Percentiles rank a stretch among this genome's conserved stretches.
These are phyloP conservation scores for Isoetes engelmannii DNA, from an alignment of 83 land plant species.

Conservation along the genomic window DNA sequence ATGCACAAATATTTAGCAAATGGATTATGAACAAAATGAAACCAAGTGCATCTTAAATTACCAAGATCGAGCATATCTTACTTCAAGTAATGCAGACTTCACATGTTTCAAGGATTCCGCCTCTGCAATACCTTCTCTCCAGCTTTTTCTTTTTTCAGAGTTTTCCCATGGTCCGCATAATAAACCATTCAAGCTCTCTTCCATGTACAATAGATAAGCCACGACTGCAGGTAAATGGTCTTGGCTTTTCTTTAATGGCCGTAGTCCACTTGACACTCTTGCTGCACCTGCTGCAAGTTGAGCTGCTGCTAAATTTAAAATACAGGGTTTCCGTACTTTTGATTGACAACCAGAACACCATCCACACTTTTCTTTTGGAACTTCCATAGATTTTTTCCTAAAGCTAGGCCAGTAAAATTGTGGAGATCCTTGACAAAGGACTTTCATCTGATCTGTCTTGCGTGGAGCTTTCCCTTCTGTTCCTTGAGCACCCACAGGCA, in stretches of 20 bases:
- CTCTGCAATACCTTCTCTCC: constrained; percentile 59
- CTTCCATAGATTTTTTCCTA: constrained; percentile 58
- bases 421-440: constrained; percentile 47
- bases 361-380: constrained; percentile 81
- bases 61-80: constrained; percentile 18
- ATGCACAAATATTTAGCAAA: background rate
- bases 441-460: constrained; percentile 58
- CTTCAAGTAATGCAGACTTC: constrained; percentile 59
- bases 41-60: constrained; percentile 7
- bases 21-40: background rate
- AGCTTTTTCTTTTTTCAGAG: constrained; percentile 39
- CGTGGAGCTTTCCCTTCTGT: constrained; percentile 17
- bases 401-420: constrained; percentile 78
- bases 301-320: constrained; percentile 56
- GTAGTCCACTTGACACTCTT: constrained; percentile 37
- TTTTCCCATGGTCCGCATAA: constrained; percentile 53
- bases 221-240: constrained; percentile 51
- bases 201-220: constrained; percentile 62
- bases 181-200: constrained; percentile 65
- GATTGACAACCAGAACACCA: constrained; percentile 77
- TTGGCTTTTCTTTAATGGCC: constrained; percentile 34
- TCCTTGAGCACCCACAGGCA: constrained; percentile 33
- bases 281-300: constrained; percentile 50
- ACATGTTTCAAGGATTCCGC: constrained; percentile 34
- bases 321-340: constrained; percentile 46